These are phyloP conservation scores for Medicago lupulina DNA, from an alignment of 306 rosid species.

Conservation along the genomic window DNA sequence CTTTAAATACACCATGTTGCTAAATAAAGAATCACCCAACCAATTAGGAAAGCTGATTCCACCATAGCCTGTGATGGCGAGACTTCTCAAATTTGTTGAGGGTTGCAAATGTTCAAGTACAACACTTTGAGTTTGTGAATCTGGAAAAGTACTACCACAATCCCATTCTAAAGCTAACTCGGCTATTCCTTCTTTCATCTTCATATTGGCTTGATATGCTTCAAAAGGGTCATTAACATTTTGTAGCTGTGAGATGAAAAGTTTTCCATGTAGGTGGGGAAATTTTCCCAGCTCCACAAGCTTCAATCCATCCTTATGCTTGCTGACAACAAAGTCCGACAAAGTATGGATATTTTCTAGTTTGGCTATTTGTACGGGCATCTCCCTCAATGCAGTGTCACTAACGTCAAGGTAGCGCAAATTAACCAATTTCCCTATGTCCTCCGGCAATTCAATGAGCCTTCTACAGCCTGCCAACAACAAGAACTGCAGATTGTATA, in stretches of 20 bases:
- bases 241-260: background rate
- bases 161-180: constrained; percentile 31
- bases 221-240: constrained; percentile 16
- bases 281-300: background rate
- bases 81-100: constrained; percentile 22
- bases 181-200: background rate
- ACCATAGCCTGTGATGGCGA: constrained; percentile 12
- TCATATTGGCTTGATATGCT: constrained; percentile 5
- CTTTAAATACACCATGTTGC: background rate
- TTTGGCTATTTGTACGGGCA: constrained; percentile 1
- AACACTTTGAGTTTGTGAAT: background rate
- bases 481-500: constrained; percentile 35
- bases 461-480: background rate
- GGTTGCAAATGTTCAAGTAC: constrained; percentile 32
- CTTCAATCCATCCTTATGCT: background rate
- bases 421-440: background rate
- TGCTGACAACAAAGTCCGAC: constrained; percentile 23
- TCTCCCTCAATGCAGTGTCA: background rate
- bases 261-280: constrained; percentile 10
- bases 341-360: constrained; percentile 10
- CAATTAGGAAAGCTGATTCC: constrained; percentile 26
- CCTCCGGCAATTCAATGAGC: background rate
- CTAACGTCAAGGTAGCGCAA: background rate
- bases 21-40: constrained; percentile 4
- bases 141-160: too few relatives aligned